Conservation (phyloP, 2,329 filamentous ascomycete genomes). For the Colletotrichum sojae region DNA sequence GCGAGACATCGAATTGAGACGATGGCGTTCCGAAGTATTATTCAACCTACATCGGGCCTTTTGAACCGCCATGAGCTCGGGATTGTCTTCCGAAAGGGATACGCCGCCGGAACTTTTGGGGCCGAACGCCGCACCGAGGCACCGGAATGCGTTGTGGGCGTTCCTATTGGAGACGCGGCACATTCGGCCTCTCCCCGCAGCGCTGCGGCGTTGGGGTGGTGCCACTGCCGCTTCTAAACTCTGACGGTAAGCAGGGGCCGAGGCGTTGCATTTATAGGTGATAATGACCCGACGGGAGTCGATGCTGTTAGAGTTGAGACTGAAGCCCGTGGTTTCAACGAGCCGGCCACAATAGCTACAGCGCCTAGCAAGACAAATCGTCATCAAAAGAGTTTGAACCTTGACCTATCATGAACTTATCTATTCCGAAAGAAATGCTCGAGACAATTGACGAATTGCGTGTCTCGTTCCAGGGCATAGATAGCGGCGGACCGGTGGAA, state of each 20-base stretch:
- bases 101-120: slow-evolving; percentile 8
- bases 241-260: background rate
- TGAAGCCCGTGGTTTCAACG: background rate
- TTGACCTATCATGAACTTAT: no score
- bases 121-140: slow-evolving; percentile 34
- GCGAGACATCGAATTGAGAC: background rate
- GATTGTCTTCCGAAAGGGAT: slow-evolving; percentile 4
- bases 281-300: background rate
- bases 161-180: slow-evolving; percentile 29
- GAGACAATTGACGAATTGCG: background rate
- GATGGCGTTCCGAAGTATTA: no score
- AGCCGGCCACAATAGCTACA: no score
- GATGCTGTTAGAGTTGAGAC: background rate
- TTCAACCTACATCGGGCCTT: background rate
- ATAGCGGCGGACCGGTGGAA: background rate
- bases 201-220: slow-evolving; percentile 20
- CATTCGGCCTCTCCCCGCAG: slow-evolving; percentile 21
- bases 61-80: background rate
- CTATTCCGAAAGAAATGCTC: no score
- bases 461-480: background rate
- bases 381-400: no score
- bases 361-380: no score
- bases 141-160: slow-evolving; percentile 15
- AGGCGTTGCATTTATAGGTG: slow-evolving; percentile 2
- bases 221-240: slow-evolving; percentile 12